phyloP scores from a whole-genome alignment of 164 flowering plant species.

The Hamamelis virginiana region DNA sequence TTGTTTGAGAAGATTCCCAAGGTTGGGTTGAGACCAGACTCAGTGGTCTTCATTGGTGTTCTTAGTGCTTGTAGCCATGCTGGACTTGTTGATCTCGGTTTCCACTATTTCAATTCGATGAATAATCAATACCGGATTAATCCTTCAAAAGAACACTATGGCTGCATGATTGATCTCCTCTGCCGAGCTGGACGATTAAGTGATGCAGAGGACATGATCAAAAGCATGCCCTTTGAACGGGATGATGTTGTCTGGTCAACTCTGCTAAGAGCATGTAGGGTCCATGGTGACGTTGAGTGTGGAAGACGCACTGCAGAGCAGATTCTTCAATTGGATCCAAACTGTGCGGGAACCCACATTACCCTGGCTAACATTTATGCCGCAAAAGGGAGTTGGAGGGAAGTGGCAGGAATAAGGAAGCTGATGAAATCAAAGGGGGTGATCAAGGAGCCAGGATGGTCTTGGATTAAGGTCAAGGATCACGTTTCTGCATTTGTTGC shows the following conservation, averaged over 20 bases:
- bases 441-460: conserved; percentile 86
- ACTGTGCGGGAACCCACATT: conserved; percentile 73
- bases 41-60: conserved; percentile 80
- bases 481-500: conserved; percentile 65
- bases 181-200: conserved; percentile 70
- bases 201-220: conserved; percentile 77
- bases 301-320: conserved; percentile 60
- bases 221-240: conserved; percentile 60
- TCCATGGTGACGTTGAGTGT: conserved; percentile 67
- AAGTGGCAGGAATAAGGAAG: conserved; percentile 71
- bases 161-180: conserved; percentile 88
- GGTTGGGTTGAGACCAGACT: conserved; percentile 64
- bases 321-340: conserved; percentile 59
- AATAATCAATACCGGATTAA: conserved; percentile 36
- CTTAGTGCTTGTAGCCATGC: conserved; percentile 86
- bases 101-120: conserved; percentile 63
- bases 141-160: conserved; percentile 86
- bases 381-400: conserved; percentile 67
- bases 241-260: conserved; percentile 95
- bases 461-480: conserved; percentile 73
- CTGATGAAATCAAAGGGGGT: conserved; percentile 76
- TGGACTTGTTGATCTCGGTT: conserved; percentile 78
- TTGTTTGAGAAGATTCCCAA: conserved; percentile 60
- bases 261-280: conserved; percentile 66
- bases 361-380: conserved; percentile 73